A percentile compares a stretch with the other conserved stretches of the same genome.
phyloP scores from a whole-genome alignment of 2,329 filamentous ascomycete genomes.

The Alternaria infectoria region DNA sequence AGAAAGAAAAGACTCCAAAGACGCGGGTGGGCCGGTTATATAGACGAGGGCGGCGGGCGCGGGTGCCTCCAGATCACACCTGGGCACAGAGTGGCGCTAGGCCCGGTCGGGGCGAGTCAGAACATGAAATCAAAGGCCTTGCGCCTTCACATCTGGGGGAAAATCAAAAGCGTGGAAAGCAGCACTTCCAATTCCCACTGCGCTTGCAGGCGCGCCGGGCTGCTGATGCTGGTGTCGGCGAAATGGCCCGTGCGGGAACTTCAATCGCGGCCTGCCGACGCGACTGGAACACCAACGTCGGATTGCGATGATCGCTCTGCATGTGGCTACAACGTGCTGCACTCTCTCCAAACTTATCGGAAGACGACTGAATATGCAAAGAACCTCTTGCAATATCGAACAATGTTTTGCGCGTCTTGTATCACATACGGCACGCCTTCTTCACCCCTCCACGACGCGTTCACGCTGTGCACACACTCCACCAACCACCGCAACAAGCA shows the following conservation, averaged over 20 bases:
- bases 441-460: neutral
- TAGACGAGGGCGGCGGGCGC: slow-evolving; percentile 28
- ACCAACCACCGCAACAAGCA: neutral
- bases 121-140: slow-evolving; percentile 24
- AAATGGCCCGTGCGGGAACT: slow-evolving; percentile 16
- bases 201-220: neutral
- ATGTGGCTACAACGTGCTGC: neutral
- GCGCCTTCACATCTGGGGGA: slow-evolving; percentile 19
- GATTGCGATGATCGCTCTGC: neutral
- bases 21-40: slow-evolving; percentile 22
- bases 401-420: neutral
- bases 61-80: slow-evolving; percentile 34
- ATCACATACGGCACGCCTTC: neutral
- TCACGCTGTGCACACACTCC: neutral
- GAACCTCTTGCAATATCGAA: neutral
- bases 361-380: neutral
- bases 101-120: slow-evolving; percentile 24
- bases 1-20: slow-evolving; percentile 10
- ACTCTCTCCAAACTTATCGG: neutral
- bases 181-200: slow-evolving; percentile 15
- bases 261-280: slow-evolving; percentile 2
- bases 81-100: slow-evolving; percentile 28
- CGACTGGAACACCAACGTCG: slow-evolving; percentile 11
- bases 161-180: slow-evolving; percentile 30
- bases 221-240: neutral